Conservation (phyloP, 192 early-diverging fungal species). For the Haplosporangium gracile region DNA sequence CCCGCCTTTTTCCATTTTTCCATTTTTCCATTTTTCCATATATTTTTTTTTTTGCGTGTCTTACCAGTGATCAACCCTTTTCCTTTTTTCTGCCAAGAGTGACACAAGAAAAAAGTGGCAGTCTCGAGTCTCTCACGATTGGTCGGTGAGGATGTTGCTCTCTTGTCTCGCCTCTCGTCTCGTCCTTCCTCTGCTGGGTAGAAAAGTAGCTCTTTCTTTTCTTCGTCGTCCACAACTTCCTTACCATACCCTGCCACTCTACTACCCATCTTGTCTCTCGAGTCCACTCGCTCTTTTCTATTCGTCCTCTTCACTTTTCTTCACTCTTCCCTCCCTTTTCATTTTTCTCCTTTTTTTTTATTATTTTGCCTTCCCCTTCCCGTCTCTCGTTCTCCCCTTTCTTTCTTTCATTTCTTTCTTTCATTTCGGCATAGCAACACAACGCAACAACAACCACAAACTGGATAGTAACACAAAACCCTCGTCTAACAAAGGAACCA, state of each 20-base stretch:
- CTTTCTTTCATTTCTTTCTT: not conserved
- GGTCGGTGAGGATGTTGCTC: not conserved
- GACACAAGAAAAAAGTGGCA: not conserved
- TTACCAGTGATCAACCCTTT: not conserved
- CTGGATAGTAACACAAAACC: not conserved
- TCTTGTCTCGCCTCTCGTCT: not conserved
- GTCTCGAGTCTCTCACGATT: not conserved
- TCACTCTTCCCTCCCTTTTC: not conserved
- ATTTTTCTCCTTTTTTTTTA: slow-evolving; percentile 4
- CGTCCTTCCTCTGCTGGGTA: not conserved
- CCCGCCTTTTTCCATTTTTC: not conserved
- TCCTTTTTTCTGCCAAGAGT: not conserved
- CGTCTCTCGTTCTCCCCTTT: not conserved
- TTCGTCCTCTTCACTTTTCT: not conserved
- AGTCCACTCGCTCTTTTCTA: not conserved
- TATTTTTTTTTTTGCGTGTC: not conserved
- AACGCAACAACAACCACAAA: not conserved
- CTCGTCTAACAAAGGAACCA: not conserved
- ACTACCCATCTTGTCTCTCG: not conserved
- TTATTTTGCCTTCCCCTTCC: not conserved
- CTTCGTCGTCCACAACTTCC: not conserved
- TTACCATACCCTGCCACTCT: not conserved
- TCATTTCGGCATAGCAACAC: not conserved
- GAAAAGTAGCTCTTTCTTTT: not conserved
- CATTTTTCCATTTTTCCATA: not conserved